Percentiles rank a stretch among this genome's conserved stretches.
Evolutionary conservation across 2,329 filamentous ascomycete genomes (phyloP).

Genomic region (Fusarium torreyae): DNA sequence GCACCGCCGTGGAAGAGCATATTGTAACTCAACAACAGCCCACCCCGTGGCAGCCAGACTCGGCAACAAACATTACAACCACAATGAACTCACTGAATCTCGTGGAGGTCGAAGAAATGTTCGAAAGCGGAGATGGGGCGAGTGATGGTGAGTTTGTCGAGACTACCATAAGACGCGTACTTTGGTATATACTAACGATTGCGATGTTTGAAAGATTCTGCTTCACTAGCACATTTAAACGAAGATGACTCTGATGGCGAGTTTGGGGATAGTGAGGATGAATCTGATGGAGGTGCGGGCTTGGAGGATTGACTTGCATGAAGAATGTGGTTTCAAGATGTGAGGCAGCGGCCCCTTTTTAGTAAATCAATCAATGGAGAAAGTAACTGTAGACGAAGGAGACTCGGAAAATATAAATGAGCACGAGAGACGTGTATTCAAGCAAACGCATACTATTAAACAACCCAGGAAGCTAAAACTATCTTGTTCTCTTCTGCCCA

Average conservation of each 20-base stretch:
- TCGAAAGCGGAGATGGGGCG: neutral
- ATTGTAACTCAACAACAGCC: slow-evolving; percentile 5
- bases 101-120: slow-evolving; percentile 15
- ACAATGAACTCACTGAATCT: neutral
- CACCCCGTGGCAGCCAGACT: slow-evolving; percentile 29
- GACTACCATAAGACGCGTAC: neutral
- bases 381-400: neutral
- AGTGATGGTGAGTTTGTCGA: slow-evolving; percentile 8
- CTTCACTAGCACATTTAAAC: slow-evolving; percentile 19
- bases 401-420: no score
- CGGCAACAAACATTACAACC: slow-evolving; percentile 35
- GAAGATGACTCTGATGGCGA: neutral
- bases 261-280: neutral
- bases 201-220: slow-evolving; percentile 8
- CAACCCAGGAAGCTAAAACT: neutral
- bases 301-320: neutral
- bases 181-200: neutral
- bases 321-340: neutral
- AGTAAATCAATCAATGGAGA: neutral
- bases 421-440: neutral
- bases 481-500: slow-evolving; percentile 21
- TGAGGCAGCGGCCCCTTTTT: neutral
- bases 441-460: neutral
- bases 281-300: slow-evolving; percentile 33
- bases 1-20: slow-evolving; percentile 13